These are phyloP conservation scores for Juncus inflexus DNA, from an alignment of 176 grass and related monocot species.

Conservation along the genomic window DNA sequence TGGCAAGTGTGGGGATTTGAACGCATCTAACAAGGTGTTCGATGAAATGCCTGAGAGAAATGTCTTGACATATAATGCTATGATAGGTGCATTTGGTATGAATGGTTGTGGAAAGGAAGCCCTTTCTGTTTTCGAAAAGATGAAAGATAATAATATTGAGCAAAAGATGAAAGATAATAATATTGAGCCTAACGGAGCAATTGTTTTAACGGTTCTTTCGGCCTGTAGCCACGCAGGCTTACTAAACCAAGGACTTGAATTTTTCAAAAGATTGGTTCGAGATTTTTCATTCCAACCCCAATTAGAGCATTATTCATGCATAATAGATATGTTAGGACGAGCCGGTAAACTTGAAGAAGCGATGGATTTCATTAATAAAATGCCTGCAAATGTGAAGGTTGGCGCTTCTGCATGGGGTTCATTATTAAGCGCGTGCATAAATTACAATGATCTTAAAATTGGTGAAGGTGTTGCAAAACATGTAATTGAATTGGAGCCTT, in stretches of 20 bases:
- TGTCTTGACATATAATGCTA: slow-evolving; percentile 42
- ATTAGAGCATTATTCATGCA: slow-evolving; percentile 38
- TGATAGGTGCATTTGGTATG: slow-evolving; percentile 58
- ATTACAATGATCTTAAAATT: slow-evolving; percentile 19
- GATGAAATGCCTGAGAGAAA: slow-evolving; percentile 31
- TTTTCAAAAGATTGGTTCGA: slow-evolving; percentile 30
- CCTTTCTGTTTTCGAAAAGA: slow-evolving; percentile 21
- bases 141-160: slow-evolving; percentile 24
- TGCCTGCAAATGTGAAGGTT: slow-evolving; percentile 7
- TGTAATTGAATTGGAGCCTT: slow-evolving; percentile 50
- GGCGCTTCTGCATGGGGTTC: slow-evolving; percentile 42
- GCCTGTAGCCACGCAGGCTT: slow-evolving; percentile 52
- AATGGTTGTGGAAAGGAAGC: slow-evolving; percentile 38
- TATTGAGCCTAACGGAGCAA: slow-evolving; percentile 34
- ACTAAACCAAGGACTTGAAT: slow-evolving; percentile 37
- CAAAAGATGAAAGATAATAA: slow-evolving; percentile 30
- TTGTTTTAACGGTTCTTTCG: slow-evolving; percentile 33
- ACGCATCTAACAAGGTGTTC: slow-evolving; percentile 35
- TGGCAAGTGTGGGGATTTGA: slow-evolving; percentile 47
- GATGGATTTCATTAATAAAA: slow-evolving; percentile 23
- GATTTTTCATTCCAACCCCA: slow-evolving; percentile 13
- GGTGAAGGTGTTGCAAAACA: slow-evolving; percentile 14
- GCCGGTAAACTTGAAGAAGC: slow-evolving; percentile 33
- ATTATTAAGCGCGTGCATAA: slow-evolving; percentile 48
- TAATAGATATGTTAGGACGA: slow-evolving; percentile 50